Percentiles rank a stretch among this genome's conserved stretches.
Evolutionary conservation across 306 rosid genomes (phyloP).

Genomic region (Canavalia ensiformis): DNA sequence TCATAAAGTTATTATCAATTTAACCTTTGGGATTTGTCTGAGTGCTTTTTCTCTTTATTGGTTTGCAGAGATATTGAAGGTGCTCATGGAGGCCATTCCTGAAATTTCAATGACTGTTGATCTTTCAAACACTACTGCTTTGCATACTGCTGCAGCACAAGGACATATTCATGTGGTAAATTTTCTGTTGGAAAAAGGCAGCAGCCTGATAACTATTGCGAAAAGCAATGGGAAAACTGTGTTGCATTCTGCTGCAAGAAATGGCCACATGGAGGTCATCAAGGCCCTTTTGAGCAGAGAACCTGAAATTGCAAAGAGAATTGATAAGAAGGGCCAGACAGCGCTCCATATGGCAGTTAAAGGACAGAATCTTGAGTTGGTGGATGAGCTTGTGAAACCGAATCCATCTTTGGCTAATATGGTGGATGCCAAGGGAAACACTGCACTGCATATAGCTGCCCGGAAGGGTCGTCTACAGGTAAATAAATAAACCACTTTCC

Average conservation of each 20-base stretch:
- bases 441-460: slow-evolving; percentile 76
- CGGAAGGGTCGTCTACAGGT: slow-evolving; percentile 79
- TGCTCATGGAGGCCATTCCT: slow-evolving; percentile 70
- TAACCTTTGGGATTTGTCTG: slow-evolving; percentile 30
- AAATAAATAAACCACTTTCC: slow-evolving; percentile 29
- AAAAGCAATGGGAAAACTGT: slow-evolving; percentile 83
- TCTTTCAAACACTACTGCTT: slow-evolving; percentile 75
- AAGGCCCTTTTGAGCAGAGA: slow-evolving; percentile 67
- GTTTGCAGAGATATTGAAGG: slow-evolving; percentile 72
- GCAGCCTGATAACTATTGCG: slow-evolving; percentile 63
- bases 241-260: slow-evolving; percentile 84
- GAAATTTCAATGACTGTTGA: slow-evolving; percentile 82
- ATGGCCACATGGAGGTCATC: slow-evolving; percentile 70
- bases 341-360: slow-evolving; percentile 88
- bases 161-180: slow-evolving; percentile 70
- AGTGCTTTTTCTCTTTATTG: slow-evolving; percentile 38
- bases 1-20: slow-evolving; percentile 19
- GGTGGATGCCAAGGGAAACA: slow-evolving; percentile 76
- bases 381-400: slow-evolving; percentile 63
- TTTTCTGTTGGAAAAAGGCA: slow-evolving; percentile 64
- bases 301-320: slow-evolving; percentile 64
- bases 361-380: slow-evolving; percentile 73
- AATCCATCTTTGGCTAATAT: slow-evolving; percentile 62
- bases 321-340: slow-evolving; percentile 83
- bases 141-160: slow-evolving; percentile 85